Evolutionary conservation across 2,329 filamentous ascomycete genomes (phyloP), one percentile per base, ranked within the genome.

Genomic region (Thielaviopsis ethacetica): DNA sequence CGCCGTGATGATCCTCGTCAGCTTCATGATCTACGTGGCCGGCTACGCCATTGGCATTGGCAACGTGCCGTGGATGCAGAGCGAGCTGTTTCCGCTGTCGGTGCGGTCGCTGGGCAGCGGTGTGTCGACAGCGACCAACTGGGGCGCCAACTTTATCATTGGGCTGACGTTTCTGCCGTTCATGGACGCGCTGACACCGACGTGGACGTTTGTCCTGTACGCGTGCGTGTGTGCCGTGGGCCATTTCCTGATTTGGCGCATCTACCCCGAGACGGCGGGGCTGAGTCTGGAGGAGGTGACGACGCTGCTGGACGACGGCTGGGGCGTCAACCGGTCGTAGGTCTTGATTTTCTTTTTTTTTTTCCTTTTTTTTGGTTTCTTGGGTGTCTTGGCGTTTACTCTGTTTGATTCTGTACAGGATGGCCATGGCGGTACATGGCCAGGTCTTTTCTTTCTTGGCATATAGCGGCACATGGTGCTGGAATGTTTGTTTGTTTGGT

Each of bases 31-130:
- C 7, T 96, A 94, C 69, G 90, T 95, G 1, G 85, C 88, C 9
- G 78, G 85, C 0, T 97, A 94, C 68, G 91, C 91, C 1, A 75
- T 91, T 1, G 91, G 91, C 2, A 77, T 97, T 1, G 91, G 91
- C 9, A 94, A 90, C 65, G 89, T 97, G 2, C 91, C 91, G 0
- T 97, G 91, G 91, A 91, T 95, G 77, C 91, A 95, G 72, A 88
- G 85, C 65, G 91, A 97, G 72, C 79, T 95, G 34, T 96, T 96
- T 67, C 86, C 90, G 0, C 75, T 91, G 54, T 77, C 78, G 30
- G 86, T 90, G 53, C 82, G 87, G 54, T 83, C 84, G 4, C 71
- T 88, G 1, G 88, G 87, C 27, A 87, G 84, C 60, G 83, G 83
- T 0, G 69, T 88, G 5, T 80, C 85, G 1, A 91, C 91, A 7